phyloP scores from a whole-genome alignment of 2,329 filamentous ascomycete species.

The Fusarium circinatum region DNA sequence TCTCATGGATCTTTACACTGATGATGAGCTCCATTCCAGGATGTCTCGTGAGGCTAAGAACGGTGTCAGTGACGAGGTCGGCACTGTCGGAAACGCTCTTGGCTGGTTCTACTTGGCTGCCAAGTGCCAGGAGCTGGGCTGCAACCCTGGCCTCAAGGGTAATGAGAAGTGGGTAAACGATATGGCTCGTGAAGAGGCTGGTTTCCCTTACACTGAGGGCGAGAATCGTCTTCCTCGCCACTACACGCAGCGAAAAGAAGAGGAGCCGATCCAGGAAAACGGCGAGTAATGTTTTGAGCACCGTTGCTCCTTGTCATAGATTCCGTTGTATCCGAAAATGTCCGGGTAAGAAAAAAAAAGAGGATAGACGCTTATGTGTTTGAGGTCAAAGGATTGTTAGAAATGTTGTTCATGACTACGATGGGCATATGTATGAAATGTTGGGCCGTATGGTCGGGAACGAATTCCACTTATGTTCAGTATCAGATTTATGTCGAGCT shows the following conservation, averaged over 20 bases:
- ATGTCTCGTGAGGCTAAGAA: slow-evolving; percentile 73
- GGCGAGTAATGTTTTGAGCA: slow-evolving; percentile 13
- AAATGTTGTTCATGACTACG: slow-evolving; percentile 24
- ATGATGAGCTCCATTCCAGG: slow-evolving; percentile 70
- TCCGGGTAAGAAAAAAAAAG: not conserved
- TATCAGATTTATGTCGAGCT: slow-evolving; percentile 9
- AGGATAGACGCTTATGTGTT: slow-evolving; percentile 12
- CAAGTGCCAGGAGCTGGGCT: slow-evolving; percentile 67
- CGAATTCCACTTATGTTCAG: slow-evolving; percentile 29
- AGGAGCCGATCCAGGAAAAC: slow-evolving; percentile 13
- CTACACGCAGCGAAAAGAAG: slow-evolving; percentile 38
- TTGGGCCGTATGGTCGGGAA: slow-evolving; percentile 8
- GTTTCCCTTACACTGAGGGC: slow-evolving; percentile 63
- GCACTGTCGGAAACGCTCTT: slow-evolving; percentile 81
- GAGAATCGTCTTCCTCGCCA: slow-evolving; percentile 69
- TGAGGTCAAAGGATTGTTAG: slow-evolving; percentile 11
- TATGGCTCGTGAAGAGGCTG: slow-evolving; percentile 60
- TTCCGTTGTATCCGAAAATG: not conserved
- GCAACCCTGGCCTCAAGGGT: slow-evolving; percentile 62
- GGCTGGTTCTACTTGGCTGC: slow-evolving; percentile 82
- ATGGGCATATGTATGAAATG: slow-evolving; percentile 12
- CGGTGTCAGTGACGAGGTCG: slow-evolving; percentile 83
- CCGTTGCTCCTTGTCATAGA: not conserved
- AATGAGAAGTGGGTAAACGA: slow-evolving; percentile 61
- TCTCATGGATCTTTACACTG: slow-evolving; percentile 72